Base-by-base conservation (phyloP, 2,329 filamentous ascomycete species). In the Exophiala calicioides region DNA sequence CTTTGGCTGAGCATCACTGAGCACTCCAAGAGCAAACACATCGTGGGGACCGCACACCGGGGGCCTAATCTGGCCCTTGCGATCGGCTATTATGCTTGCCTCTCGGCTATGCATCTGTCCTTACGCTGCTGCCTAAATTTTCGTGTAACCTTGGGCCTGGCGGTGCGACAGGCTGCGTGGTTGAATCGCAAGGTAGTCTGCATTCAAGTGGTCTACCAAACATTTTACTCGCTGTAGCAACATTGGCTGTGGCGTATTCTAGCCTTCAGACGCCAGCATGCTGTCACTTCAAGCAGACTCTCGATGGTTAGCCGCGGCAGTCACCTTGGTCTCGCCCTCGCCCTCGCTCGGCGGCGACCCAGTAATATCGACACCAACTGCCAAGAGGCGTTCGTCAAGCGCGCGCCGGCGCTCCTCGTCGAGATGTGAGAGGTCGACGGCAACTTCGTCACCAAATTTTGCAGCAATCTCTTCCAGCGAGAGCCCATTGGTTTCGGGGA, bases 391-490 rank as follows among this genome's bases (percentile, higher is more conserved):
- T 7, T 47, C 44, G 37, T 47, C 44, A 3, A 47, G 44, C 13
- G 44, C 44, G 18, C 44, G 44, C 15, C 44, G 30, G 18, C 44
- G 44, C 30, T 47, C 44, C 37, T 47, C 44, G 37, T 47, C 44
- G 29, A 47, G 44, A 42, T 30, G 23, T 23, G 55, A 56, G 24
- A 50, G 45, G 39, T 34, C 21, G n/a, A 56, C 50, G 5, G 58
- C 58, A 13, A 60, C 58, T 33, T 55, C 44, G 26, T 66, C 64
- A 4, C 63, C 63, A 50, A 68, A 67, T 1, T 58, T 37, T 6
- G 50, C 57, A 18, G 57, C 59, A 34, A 67, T 65, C 26, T 66
- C 63, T 39, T 66, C 64, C 36, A 66, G 47, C 6, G 57, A 59
- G 4, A 57, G 50, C 5, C 60, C 57, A 47, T 64, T 66, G 0